phyloP scores from a whole-genome alignment of 1,284 basidiomycete species.

The Fomes fomentarius region DNA sequence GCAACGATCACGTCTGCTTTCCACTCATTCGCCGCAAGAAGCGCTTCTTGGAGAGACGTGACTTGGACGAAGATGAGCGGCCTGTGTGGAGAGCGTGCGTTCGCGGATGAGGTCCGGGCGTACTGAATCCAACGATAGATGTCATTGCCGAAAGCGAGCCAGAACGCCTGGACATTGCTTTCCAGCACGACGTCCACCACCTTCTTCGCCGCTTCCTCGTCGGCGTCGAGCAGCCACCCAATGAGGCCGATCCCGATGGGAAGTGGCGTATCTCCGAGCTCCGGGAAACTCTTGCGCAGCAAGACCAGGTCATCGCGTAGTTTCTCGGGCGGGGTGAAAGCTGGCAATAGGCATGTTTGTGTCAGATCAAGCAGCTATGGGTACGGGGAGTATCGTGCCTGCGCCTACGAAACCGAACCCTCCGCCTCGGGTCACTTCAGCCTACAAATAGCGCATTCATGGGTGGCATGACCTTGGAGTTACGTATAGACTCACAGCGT shows the following conservation, averaged over 20 bases:
- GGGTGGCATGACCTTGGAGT: constrained; percentile 1
- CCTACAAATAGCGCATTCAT: constrained; percentile 14
- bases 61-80: constrained; percentile 68
- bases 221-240: constrained; percentile 70
- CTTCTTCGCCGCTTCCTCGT: constrained; percentile 38
- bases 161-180: constrained; percentile 63
- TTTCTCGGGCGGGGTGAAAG: constrained; percentile 35
- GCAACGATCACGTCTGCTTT: constrained; percentile 73
- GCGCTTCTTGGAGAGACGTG: constrained; percentile 59
- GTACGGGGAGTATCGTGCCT: constrained; percentile 39
- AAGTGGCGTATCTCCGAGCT: constrained; percentile 39
- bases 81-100: constrained; percentile 39
- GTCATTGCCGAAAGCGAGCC: constrained; percentile 72
- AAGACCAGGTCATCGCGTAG: constrained; percentile 52
- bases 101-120: constrained; percentile 54
- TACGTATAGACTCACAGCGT: constrained; percentile 47
- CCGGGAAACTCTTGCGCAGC: constrained; percentile 44
- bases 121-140: constrained; percentile 61
- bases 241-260: constrained; percentile 78
- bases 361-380: background rate
- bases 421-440: constrained; percentile 61
- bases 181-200: constrained; percentile 57
- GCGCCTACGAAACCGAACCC: constrained; percentile 73
- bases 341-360: background rate
- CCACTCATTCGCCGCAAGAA: constrained; percentile 59